Conservation (phyloP, 768 basidiomycete species). For the Lentinus tigrinus region DNA sequence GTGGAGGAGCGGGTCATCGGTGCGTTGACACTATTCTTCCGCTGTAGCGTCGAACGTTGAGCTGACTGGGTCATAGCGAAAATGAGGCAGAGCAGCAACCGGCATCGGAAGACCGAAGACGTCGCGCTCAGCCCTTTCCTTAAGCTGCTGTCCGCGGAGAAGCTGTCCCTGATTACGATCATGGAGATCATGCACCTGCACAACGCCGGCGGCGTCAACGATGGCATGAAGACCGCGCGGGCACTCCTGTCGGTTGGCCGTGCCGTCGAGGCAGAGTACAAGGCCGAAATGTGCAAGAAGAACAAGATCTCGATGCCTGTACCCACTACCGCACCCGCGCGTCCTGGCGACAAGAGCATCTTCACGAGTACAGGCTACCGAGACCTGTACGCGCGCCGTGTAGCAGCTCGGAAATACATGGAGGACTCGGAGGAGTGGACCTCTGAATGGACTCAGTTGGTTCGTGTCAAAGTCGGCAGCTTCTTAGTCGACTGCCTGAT, state of each 20-base stretch:
- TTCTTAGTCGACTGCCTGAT: slow-evolving; percentile 82
- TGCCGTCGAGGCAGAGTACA: slow-evolving; percentile 89
- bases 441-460: slow-evolving; percentile 77
- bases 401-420: slow-evolving; percentile 64
- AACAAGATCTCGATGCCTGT: slow-evolving; percentile 47
- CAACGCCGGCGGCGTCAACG: slow-evolving; percentile 70
- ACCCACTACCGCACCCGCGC: slow-evolving; percentile 19
- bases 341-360: slow-evolving; percentile 37
- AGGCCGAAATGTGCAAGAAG: slow-evolving; percentile 73
- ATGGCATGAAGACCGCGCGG: slow-evolving; percentile 88
- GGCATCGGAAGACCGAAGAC: background rate
- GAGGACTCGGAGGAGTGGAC: slow-evolving; percentile 70
- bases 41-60: background rate
- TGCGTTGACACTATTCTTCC: slow-evolving; percentile 10
- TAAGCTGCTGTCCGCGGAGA: slow-evolving; percentile 68
- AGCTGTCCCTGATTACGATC: slow-evolving; percentile 85
- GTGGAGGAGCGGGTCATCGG: slow-evolving; percentile 33
- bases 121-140: slow-evolving; percentile 66
- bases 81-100: background rate
- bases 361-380: slow-evolving; percentile 63
- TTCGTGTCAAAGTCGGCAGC: slow-evolving; percentile 77
- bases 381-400: slow-evolving; percentile 59
- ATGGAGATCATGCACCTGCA: slow-evolving; percentile 84
- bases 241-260: slow-evolving; percentile 78
- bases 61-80: background rate